Percentiles rank a stretch among this genome's conserved stretches.
Conservation (phyloP, 345 rosid genomes). For the Cardamine occulta region DNA sequence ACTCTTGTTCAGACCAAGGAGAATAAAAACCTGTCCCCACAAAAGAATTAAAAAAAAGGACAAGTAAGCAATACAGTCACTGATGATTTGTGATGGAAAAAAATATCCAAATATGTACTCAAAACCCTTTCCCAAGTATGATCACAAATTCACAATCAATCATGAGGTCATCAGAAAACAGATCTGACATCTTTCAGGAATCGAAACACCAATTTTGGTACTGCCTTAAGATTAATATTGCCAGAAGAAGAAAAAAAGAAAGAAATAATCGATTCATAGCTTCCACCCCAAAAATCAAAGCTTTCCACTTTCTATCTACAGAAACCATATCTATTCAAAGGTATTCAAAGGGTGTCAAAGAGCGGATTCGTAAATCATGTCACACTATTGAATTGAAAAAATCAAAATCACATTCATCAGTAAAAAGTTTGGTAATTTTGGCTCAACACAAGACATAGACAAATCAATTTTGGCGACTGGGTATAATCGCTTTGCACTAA, state of each 20-base stretch:
- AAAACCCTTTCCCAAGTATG: not conserved
- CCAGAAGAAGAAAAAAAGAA: not conserved
- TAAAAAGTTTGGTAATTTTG: slow-evolving; percentile 7
- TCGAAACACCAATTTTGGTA: not conserved
- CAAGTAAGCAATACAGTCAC: slow-evolving; percentile 18
- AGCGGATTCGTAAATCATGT: not conserved
- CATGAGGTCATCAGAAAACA: slow-evolving; percentile 33
- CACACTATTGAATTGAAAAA: not conserved
- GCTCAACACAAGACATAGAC: slow-evolving; percentile 7
- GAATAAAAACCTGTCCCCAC: slow-evolving; percentile 19
- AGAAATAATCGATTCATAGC: not conserved
- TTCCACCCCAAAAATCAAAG: slow-evolving; percentile 3
- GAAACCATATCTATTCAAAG: not conserved
- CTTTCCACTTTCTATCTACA: slow-evolving; percentile 10
- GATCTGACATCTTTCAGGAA: slow-evolving; percentile 29
- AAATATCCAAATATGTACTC: not conserved
- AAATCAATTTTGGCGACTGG: slow-evolving; percentile 1
- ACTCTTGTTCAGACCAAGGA: slow-evolving; percentile 7
- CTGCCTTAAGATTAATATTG: not conserved
- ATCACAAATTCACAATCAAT: slow-evolving; percentile 21
- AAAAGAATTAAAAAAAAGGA: slow-evolving; percentile 9
- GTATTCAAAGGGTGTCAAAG: slow-evolving; percentile 10
- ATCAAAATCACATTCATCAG: not conserved
- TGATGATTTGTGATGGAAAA: slow-evolving; percentile 1
- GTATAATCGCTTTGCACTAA: slow-evolving; percentile 5